Conservation (phyloP, 441 rosid species). For the Biscutella laevigata region DNA sequence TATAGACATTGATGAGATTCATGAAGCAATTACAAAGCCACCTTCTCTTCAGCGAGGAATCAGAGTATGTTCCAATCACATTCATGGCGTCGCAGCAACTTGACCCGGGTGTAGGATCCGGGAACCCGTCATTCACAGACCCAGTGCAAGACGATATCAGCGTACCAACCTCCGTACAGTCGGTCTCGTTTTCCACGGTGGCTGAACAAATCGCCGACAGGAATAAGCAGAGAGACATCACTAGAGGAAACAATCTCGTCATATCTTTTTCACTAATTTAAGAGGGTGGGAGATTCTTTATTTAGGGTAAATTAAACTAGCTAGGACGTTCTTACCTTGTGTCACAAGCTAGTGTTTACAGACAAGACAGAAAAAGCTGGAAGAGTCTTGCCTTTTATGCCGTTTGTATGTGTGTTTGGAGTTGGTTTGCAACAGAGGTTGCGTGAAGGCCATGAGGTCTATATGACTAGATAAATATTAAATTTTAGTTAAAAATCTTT, state of each 20-base stretch:
- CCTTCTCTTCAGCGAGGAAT: constrained; percentile 27
- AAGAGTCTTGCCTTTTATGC: no score
- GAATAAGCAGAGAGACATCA: background rate
- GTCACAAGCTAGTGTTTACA: background rate
- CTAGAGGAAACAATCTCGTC: background rate
- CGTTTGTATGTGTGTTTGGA: constrained; percentile 6
- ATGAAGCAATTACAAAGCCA: constrained; percentile 53
- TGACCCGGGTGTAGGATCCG: constrained; percentile 65
- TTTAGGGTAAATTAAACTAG: background rate
- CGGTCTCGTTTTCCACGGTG: constrained; percentile 20
- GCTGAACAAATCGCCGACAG: constrained; percentile 20
- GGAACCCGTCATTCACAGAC: constrained; percentile 51
- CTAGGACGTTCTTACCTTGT: background rate
- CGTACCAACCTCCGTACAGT: constrained; percentile 50
- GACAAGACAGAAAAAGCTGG: background rate
- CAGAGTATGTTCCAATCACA: constrained; percentile 35
- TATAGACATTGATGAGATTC: constrained; percentile 39
- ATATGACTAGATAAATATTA: no score
- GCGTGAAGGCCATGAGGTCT: constrained; percentile 18
- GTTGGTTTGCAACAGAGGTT: constrained; percentile 25
- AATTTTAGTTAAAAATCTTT: no score
- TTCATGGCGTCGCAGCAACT: constrained; percentile 63
- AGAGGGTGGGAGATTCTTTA: background rate
- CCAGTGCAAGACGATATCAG: constrained; percentile 48
- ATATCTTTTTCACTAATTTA: no score